phyloP scores from a whole-genome alignment of 768 basidiomycete species.

The Termitomyces sp. region DNA sequence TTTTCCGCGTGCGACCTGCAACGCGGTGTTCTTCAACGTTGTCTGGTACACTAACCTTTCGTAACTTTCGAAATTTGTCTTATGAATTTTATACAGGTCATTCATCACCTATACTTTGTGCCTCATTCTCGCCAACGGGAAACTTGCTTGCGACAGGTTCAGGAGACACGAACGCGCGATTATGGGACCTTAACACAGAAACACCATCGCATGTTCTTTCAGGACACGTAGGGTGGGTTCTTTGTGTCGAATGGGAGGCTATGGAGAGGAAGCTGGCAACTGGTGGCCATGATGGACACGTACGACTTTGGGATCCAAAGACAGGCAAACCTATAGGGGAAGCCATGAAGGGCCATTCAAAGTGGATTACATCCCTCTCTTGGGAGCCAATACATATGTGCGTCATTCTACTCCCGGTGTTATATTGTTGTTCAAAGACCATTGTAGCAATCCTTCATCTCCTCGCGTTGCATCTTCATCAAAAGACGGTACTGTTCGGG shows the following conservation, averaged over 20 bases:
- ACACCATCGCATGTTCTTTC: constrained; percentile 81
- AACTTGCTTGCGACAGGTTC: constrained; percentile 90
- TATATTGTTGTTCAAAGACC: neutral
- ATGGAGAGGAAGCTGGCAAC: constrained; percentile 88
- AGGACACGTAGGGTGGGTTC: constrained; percentile 94
- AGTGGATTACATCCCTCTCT: constrained; percentile 93
- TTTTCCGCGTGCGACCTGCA: constrained; percentile 91
- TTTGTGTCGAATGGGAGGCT: constrained; percentile 97
- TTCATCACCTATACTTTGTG: constrained; percentile 89
- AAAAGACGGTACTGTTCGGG: constrained; percentile 93
- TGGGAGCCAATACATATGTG: constrained; percentile 97
- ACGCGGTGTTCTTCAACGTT: constrained; percentile 93
- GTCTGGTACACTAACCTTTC: constrained; percentile 48
- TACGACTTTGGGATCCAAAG: constrained; percentile 91
- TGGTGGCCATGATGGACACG: constrained; percentile 92
- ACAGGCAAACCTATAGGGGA: constrained; percentile 87
- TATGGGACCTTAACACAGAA: constrained; percentile 95
- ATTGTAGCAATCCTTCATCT: constrained; percentile 61
- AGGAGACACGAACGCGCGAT: constrained; percentile 86
- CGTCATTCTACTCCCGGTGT: constrained; percentile 4
- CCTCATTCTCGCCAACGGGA: constrained; percentile 94
- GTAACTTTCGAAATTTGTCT: neutral
- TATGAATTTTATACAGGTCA: constrained; percentile 57
- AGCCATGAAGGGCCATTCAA: constrained; percentile 87
- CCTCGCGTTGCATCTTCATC: constrained; percentile 93